These are phyloP conservation scores for Porcisia hertigi DNA, from an alignment of 208 protist species.

Conservation along the genomic window DNA sequence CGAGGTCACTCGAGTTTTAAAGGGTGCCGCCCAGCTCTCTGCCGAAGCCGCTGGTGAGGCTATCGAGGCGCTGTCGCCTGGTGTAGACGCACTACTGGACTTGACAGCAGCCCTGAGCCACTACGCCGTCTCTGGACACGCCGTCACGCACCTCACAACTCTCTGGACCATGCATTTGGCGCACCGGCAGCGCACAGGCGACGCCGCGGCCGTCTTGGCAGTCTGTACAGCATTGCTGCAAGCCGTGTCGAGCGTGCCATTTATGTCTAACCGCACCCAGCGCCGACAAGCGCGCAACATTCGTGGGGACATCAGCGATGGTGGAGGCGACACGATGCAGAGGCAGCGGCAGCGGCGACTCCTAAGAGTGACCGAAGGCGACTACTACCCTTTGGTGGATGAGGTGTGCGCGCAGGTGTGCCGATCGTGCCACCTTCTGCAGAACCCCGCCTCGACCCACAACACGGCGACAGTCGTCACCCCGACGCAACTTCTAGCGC, in stretches of 20 bases:
- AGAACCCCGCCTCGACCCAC: background rate
- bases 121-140: conserved; percentile 70
- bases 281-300: conserved; percentile 17
- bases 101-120: conserved; percentile 45
- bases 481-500: conserved; percentile 10
- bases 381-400: conserved; percentile 54
- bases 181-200: background rate
- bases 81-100: conserved; percentile 34
- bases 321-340: background rate
- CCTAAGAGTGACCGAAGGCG: conserved; percentile 35
- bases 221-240: conserved; percentile 17
- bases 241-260: conserved; percentile 19
- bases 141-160: conserved; percentile 47
- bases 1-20: conserved; percentile 41
- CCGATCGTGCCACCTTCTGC: conserved; percentile 9
- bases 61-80: background rate
- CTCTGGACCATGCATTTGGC: conserved; percentile 49
- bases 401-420: conserved; percentile 31
- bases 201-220: conserved; percentile 1
- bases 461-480: background rate
- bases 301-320: background rate
- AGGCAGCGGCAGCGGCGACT: conserved; percentile 4
- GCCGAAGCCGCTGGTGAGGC: background rate
- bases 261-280: conserved; percentile 11
- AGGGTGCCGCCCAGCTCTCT: background rate